These are phyloP conservation scores for Triticum turgidum DNA, from an alignment of 176 grass and related monocot species.

Conservation along the genomic window DNA sequence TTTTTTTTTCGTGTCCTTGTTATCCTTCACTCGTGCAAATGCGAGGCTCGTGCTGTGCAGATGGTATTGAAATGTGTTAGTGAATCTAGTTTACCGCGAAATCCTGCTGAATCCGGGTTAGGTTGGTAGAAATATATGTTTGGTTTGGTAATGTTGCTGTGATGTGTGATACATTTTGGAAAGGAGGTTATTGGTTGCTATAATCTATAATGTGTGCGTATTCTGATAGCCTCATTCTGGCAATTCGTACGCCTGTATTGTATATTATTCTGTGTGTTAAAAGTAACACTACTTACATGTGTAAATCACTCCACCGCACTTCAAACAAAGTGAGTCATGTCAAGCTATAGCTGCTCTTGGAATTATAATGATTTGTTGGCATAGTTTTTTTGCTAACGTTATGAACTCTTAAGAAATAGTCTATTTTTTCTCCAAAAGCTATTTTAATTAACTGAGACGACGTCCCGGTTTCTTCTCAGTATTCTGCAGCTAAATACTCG, in stretches of 20 bases:
- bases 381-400: neutral
- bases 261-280: neutral
- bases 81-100: no score
- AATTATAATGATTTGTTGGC: neutral
- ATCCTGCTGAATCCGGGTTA: no score
- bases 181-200: neutral
- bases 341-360: neutral
- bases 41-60: neutral
- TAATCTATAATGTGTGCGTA: neutral
- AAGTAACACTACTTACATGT: neutral
- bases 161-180: neutral
- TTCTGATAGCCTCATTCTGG: neutral
- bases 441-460: neutral
- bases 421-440: neutral
- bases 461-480: neutral
- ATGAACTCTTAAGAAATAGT: neutral
- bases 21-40: constrained; percentile 15
- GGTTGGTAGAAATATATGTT: neutral
- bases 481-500: neutral
- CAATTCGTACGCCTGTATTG: neutral
- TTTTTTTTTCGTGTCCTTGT: neutral
- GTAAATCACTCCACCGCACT: neutral
- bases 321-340: neutral
- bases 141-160: neutral
- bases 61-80: neutral